Base-by-base conservation (phyloP, 176 grass and related monocot genomes). In the Stipa capillata region DNA sequence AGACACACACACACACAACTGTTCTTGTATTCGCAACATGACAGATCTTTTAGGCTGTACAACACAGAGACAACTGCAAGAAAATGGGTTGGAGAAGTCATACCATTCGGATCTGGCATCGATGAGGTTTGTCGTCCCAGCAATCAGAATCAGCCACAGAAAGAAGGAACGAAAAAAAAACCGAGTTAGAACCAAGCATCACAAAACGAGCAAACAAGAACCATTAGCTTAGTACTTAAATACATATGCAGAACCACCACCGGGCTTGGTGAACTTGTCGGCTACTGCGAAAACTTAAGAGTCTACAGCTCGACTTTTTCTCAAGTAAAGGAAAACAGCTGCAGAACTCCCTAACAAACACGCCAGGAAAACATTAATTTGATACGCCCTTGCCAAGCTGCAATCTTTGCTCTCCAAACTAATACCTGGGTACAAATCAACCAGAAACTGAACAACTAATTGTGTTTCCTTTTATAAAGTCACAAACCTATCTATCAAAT, bases 101-200 rank as follows among this genome's bases (percentile, higher is more conserved):
- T 91, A 94, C 88, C 91, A 34, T 88, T 91, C 2, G 91, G 88
- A 79, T 94, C 91, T 91, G 79, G 27, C 78, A 3, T 15, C 31
- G 2, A 40, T 43, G 34, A 56, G 43, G 61, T 31, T 58, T 64
- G 21, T 44, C 72, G 73, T 70, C 43, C 54, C 69, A 81, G 40
- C 64, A 78, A 85, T 79, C 86, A 82, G 44, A 85, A 65, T 17
- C 62, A 55, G 32, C 28, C 79, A 32, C 24, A 32, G 18, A 41
- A 27, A 65, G 24, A 48, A 79, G 47, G 27, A 78, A 59, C n/a
- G 4, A 78, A 33, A 53, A 69, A 17, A 28, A 47, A 67, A 58
- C 18, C 5, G 17, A 55, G 65, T 81, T 69, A 91, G 65, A 74
- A 42, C 69, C 42, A 69, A 85, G 9, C 41, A 85, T 58, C 58